These are phyloP conservation scores for Ophiocordyceps camponoti-floridani DNA, from an alignment of 2,329 filamentous ascomycete genomes.

Conservation along the genomic window DNA sequence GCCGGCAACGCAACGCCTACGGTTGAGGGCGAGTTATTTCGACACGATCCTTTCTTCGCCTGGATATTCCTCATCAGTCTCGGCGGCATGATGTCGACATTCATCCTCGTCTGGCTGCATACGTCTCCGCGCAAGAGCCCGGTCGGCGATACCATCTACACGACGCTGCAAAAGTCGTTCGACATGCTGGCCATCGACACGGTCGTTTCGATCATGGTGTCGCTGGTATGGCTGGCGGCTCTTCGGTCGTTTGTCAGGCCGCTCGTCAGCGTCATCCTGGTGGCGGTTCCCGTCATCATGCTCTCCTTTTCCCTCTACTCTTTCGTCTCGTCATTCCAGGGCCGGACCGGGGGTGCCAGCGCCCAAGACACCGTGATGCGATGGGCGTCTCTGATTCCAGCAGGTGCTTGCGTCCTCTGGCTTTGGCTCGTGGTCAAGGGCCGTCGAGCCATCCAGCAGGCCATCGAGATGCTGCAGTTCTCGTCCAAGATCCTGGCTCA, in stretches of 20 bases:
- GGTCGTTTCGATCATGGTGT: slow-evolving; percentile 72
- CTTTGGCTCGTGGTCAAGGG: slow-evolving; percentile 67
- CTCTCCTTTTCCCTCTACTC: slow-evolving; percentile 85
- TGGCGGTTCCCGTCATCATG: slow-evolving; percentile 73
- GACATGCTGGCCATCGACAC: slow-evolving; percentile 85
- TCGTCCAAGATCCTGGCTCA: slow-evolving; percentile 72
- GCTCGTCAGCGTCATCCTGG: slow-evolving; percentile 62
- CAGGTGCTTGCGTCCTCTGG: slow-evolving; percentile 59
- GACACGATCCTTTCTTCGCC: slow-evolving; percentile 82
- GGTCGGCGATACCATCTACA: slow-evolving; percentile 88
- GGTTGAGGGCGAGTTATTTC: slow-evolving; percentile 49
- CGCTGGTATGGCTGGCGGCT: slow-evolving; percentile 76
- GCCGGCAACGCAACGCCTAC: slow-evolving; percentile 20
- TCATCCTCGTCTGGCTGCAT: slow-evolving; percentile 77
- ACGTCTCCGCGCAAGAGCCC: slow-evolving; percentile 56
- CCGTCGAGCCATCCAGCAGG: slow-evolving; percentile 63
- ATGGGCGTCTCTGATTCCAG: slow-evolving; percentile 65
- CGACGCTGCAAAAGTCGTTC: slow-evolving; percentile 69
- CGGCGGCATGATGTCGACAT: slow-evolving; percentile 72
- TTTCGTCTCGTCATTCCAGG: slow-evolving; percentile 76
- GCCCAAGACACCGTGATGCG: slow-evolving; percentile 84
- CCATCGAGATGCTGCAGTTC: slow-evolving; percentile 82
- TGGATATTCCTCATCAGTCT: slow-evolving; percentile 76
- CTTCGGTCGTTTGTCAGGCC: slow-evolving; percentile 74
- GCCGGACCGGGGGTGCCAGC: slow-evolving; percentile 52